Base-by-base conservation (phyloP, 1,284 basidiomycete genomes). In the Cryptococcus sp. region DNA sequence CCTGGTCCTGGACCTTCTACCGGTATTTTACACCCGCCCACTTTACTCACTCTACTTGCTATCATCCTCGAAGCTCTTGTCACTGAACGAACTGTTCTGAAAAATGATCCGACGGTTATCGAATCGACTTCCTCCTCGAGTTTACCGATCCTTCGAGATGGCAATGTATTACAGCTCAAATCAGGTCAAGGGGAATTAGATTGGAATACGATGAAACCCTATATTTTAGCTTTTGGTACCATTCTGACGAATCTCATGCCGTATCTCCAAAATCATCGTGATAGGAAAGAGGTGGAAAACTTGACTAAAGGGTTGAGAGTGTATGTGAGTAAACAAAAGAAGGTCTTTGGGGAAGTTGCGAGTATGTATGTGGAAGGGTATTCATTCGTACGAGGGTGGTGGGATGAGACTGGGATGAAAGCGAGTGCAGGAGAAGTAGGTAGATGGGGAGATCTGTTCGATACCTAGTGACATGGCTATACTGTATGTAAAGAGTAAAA, bases 331-430 rank as follows among this genome's bases (percentile, higher is more conserved):
- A 71, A 71, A 58, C 61, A 63, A 48, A 69, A 67, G 47, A 71
- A 69, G 53, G 65, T 71, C n/a, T 68, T 71, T 57, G 64, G 64
- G 11, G 66, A 69, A 46, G 63, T 71, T 5, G 66, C 63, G 33
- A 44, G 15, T 6, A 53, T 65, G 63, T 71, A 71, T 54, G 63
- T 65, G 34, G 66, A 71, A 45, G 54, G 56, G 11, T 71, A 68
- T 57, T 58, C 57, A 31, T 71, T 69, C 49, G 37, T 68, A 49
- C 50, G 59, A 43, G 69, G 69, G 4, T 65, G 57, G 59, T 71
- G 69, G 69, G 65, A 67, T 57, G 66, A 70, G 43, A 54, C 48
- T 6, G 56, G 53, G 33, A 66, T 71, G 63, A 71, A 65, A 56
- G 55, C 48, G 34, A 50, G 59, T 41, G 69, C 67, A 15, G 60